phyloP scores from a whole-genome alignment of 2,329 filamentous ascomycete species.

The Colletotrichum theobromicola region DNA sequence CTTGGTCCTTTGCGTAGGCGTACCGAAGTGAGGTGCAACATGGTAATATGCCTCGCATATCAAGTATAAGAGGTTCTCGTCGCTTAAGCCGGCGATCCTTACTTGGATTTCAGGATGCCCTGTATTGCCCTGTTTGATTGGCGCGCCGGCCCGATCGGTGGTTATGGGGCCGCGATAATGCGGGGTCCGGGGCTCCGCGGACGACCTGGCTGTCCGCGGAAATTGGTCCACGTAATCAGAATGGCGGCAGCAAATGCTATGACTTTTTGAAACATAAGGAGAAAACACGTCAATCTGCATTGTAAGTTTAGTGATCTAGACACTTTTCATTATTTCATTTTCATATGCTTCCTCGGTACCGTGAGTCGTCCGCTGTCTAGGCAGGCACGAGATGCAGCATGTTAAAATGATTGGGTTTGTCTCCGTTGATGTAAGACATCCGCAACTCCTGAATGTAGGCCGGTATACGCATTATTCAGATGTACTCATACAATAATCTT shows the following conservation, averaged over 20 bases:
- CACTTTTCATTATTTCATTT: neutral
- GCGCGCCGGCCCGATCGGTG: neutral
- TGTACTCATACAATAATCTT: neutral
- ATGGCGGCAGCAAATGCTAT: neutral
- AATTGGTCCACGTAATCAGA: neutral
- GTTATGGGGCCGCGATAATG: neutral
- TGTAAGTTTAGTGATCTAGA: neutral
- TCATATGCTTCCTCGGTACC: neutral
- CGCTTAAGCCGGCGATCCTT: neutral
- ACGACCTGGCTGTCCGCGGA: neutral
- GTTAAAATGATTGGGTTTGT: neutral
- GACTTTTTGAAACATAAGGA: neutral
- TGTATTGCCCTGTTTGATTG: neutral
- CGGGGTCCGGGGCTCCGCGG: neutral
- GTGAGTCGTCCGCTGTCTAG: neutral
- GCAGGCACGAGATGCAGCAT: neutral
- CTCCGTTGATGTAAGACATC: accelerated
- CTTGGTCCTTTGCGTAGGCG: neutral
- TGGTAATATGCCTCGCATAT: too few relatives aligned
- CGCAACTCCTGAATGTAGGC: neutral
- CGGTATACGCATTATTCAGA: accelerated
- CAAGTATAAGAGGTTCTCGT: neutral
- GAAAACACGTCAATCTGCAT: accelerated
- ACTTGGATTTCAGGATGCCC: neutral
- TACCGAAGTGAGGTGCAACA: neutral